A percentile compares a stretch with the other conserved stretches of the same genome.
Conservation (phyloP, 2,329 filamentous ascomycete species). For the Exophiala aquamarina region DNA sequence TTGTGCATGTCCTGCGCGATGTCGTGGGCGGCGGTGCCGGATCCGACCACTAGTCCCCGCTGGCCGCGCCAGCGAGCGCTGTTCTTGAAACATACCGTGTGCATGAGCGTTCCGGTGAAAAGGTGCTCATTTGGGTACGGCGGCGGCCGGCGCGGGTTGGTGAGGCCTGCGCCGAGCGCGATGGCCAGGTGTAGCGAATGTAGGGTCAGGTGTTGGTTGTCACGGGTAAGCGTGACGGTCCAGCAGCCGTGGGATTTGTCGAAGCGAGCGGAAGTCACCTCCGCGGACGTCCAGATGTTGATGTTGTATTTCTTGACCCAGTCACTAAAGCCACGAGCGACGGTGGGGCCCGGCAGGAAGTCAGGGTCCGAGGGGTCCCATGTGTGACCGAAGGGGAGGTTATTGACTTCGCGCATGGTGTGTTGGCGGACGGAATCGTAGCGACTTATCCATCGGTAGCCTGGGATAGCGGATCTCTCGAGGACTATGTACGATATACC, state of each 20-base stretch:
- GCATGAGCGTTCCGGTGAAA: conserved; percentile 41
- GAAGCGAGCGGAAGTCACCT: conserved; percentile 39
- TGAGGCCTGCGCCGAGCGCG: conserved; percentile 33
- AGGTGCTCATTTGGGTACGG: conserved; percentile 28
- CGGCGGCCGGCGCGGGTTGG: conserved; percentile 30
- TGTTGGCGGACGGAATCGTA: conserved; percentile 44
- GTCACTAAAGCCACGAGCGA: conserved; percentile 22
- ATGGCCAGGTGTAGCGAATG: conserved; percentile 36
- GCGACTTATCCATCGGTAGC: conserved; percentile 48
- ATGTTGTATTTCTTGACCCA: conserved; percentile 29
- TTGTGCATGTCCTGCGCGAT: conserved; percentile 52
- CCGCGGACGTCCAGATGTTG: conserved; percentile 38
- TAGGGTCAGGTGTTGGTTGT: conserved; percentile 19
- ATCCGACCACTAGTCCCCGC: conserved; percentile 50
- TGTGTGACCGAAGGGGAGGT: conserved; percentile 31
- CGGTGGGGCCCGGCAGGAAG: conserved; percentile 27
- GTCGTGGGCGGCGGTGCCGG: conserved; percentile 52
- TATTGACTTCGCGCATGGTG: conserved; percentile 20
- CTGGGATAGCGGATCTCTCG: conserved; percentile 43
- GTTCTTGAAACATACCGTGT: conserved; percentile 37
- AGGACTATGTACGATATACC: conserved; percentile 45
- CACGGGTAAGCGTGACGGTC: conserved; percentile 32
- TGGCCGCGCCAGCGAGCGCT: conserved; percentile 41
- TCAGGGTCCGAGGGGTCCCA: conserved; percentile 27
- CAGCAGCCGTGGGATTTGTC: conserved; percentile 38